phyloP scores from a whole-genome alignment of 108 stramenopile species.

The Pseudonitzschia multistriata region DNA sequence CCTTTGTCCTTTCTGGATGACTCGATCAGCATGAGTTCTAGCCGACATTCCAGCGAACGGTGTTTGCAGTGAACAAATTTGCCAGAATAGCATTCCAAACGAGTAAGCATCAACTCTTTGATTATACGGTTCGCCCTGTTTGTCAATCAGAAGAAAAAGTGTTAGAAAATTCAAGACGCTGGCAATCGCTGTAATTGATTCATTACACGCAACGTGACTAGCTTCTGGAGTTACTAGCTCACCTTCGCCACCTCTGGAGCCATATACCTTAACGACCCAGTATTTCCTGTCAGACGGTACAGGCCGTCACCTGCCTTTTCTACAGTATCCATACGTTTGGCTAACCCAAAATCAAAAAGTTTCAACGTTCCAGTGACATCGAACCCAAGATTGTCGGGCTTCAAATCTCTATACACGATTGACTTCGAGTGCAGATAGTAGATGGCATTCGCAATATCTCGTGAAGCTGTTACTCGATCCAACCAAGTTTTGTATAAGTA shows the following conservation, averaged over 20 bases:
- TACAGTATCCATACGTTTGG: constrained; percentile 58
- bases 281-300: constrained; percentile 79
- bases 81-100: constrained; percentile 85
- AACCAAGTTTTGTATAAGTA: constrained; percentile 72
- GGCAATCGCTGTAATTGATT: too few species aligned
- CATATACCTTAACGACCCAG: constrained; percentile 72
- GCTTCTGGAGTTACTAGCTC: background rate
- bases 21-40: constrained; percentile 72
- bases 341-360: constrained; percentile 85
- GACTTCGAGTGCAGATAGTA: constrained; percentile 69
- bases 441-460: constrained; percentile 76
- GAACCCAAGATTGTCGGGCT: constrained; percentile 49
- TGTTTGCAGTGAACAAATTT: constrained; percentile 77
- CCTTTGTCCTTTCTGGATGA: constrained; percentile 66
- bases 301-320: constrained; percentile 50
- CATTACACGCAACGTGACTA: background rate
- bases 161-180: background rate
- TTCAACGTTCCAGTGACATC: constrained; percentile 60
- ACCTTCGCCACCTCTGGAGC: constrained; percentile 45
- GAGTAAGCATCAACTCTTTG: constrained; percentile 76
- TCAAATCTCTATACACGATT: constrained; percentile 77
- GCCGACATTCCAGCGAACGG: constrained; percentile 73
- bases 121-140: constrained; percentile 59
- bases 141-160: background rate
- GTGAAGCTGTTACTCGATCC: constrained; percentile 59